These are phyloP conservation scores for Diospyros lotus DNA, from an alignment of 148 eudicot species.

Conservation along the genomic window DNA sequence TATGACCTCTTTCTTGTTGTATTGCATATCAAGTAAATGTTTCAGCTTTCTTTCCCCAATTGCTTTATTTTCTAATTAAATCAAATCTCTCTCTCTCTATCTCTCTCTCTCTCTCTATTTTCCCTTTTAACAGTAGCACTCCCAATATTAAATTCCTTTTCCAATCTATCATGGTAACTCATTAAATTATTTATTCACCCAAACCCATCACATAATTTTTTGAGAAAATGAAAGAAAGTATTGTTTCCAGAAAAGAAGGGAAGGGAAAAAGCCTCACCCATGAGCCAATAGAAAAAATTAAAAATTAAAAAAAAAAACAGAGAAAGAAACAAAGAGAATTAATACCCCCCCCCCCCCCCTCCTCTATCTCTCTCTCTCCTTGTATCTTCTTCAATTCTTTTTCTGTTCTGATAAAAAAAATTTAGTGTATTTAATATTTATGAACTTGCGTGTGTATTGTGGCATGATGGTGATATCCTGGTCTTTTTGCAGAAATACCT, in stretches of 20 bases:
- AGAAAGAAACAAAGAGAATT: constrained; percentile 17
- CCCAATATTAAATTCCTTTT: neutral
- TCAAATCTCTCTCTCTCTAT: constrained; percentile 16
- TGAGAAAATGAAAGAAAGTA: neutral
- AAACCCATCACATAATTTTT: neutral
- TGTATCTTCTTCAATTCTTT: neutral
- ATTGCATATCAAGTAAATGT: constrained; percentile 61
- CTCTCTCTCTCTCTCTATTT: constrained; percentile 9
- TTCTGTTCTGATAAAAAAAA: neutral
- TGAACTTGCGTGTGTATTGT: constrained; percentile 10
- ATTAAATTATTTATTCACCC: too few species aligned
- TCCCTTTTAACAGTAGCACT: neutral
- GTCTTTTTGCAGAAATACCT: neutral
- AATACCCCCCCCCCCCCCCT: neutral
- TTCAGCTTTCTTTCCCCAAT: constrained; percentile 42
- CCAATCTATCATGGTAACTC: too few species aligned
- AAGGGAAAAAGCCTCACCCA: constrained; percentile 5
- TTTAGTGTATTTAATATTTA: neutral
- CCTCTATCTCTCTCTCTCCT: neutral
- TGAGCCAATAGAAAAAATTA: neutral
- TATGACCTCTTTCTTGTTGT: constrained; percentile 40
- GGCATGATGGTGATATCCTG: constrained; percentile 25
- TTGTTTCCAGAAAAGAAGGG: constrained; percentile 6
- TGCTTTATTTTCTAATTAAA: constrained; percentile 16
- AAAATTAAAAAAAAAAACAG: constrained; percentile 13